Evolutionary conservation across 2,329 filamentous ascomycete genomes (phyloP), one percentile per base, ranked within the genome.

Genomic region (Alternaria metachromatica): DNA sequence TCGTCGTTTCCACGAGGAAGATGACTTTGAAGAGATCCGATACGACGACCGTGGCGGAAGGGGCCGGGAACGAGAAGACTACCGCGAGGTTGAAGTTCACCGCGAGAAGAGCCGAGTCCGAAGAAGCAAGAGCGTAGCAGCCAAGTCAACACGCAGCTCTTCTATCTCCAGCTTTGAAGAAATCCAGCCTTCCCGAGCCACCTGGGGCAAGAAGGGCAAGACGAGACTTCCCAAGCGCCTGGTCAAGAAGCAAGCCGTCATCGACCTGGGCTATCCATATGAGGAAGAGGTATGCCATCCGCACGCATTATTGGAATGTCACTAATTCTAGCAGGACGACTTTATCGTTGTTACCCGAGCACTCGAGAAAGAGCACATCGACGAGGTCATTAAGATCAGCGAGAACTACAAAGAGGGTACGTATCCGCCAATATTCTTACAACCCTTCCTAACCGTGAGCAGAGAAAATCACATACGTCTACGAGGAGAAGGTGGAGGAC

Each of bases 281-380:
- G 87, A 92, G 60, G 92, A 96, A 82, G 93, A 97, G 85, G 93
- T 94, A 80, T 71, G 87, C 68, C 21, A 21, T 21, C 30, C 53
- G 26, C 4, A 44, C 10, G 15, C 10, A 33, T 5, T 50, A 15
- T 12, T 25, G 8, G 30, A 49, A 44, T 43, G 7, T 53, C 60
- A 44, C 81, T 87, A 67, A 72, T 56, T 59, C 33, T 37, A 7
- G 8, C 69, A 96, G 92, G 93, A 91, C 43, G 90, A 91, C 70
- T 91, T 91, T 21, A 89, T 96, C 71, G 87, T 97, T 56, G 89
- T 98, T 33, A 89, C 92, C 71, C 91, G 92, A 75, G 94, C 95
- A 10, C 86, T 98, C 6, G 92, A 93, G 15, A 94, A 96, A 72
- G 89, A 95, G 18, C 93, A 97, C 72, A 97, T 97, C 67, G 94